phyloP scores from a whole-genome alignment of 2,329 filamentous ascomycete species.

The Claviceps sorghi region DNA sequence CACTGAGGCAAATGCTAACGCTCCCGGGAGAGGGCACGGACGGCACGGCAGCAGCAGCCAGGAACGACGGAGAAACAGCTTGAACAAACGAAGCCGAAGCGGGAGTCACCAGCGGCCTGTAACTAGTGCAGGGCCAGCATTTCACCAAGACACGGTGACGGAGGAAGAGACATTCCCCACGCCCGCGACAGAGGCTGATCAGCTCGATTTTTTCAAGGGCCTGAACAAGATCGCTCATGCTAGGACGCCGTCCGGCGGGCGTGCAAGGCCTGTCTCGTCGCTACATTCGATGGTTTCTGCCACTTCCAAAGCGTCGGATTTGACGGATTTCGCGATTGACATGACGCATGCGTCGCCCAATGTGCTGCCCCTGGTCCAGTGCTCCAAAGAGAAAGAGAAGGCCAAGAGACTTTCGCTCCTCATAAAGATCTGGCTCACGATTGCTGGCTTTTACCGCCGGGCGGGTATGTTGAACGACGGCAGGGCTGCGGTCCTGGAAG shows the following conservation, averaged over 20 bases:
- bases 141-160: slow-evolving; percentile 26
- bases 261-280: slow-evolving; percentile 28
- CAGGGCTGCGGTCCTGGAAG: slow-evolving; percentile 66
- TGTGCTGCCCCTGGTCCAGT: slow-evolving; percentile 37
- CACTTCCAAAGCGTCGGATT: slow-evolving; percentile 24
- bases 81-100: slow-evolving; percentile 39
- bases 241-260: slow-evolving; percentile 26
- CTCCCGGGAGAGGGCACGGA: slow-evolving; percentile 14
- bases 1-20: slow-evolving; percentile 45
- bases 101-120: slow-evolving; percentile 30
- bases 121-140: slow-evolving; percentile 23
- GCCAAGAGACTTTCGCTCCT: slow-evolving; percentile 40
- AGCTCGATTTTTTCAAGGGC: slow-evolving; percentile 30
- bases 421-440: slow-evolving; percentile 76
- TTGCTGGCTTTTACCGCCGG: slow-evolving; percentile 74
- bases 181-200: slow-evolving; percentile 26
- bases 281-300: slow-evolving; percentile 31
- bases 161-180: slow-evolving; percentile 39
- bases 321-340: slow-evolving; percentile 25
- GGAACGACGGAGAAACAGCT: slow-evolving; percentile 30
- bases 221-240: slow-evolving; percentile 25
- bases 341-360: slow-evolving; percentile 30
- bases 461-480: slow-evolving; percentile 70
- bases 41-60: slow-evolving; percentile 21
- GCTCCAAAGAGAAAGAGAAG: slow-evolving; percentile 38